Base-by-base conservation (phyloP, 2,329 filamentous ascomycete species). In the Hawksworthiomyces lignivorus region DNA sequence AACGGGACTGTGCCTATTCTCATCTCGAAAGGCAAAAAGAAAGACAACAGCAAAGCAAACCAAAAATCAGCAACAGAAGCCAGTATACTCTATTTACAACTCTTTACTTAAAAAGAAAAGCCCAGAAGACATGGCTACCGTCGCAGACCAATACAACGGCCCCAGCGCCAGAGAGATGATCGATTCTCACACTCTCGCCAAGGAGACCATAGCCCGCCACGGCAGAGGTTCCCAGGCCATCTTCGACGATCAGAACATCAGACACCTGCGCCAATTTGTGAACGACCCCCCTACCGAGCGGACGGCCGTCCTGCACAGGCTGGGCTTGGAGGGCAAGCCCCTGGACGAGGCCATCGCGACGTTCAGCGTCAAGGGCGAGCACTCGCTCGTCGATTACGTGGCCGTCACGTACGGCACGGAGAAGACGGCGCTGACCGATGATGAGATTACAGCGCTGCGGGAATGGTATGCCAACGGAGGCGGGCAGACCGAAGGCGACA, bases 201-300 rank as follows among this genome's bases (percentile, higher is more conserved):
- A 37, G 12, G 49, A 51, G 28, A 48, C 49, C 20, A 49, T 51
- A 15, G 42, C 40, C 15, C 48, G 49, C 40, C 42, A 48, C 43
- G 30, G n/a, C 35, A 36, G 39, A n/a, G 48, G 47, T 31, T n/a
- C 17, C 8, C 15, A 39, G 31, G 30, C 40, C 27, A 20, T 46
- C 4, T 28, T 46, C 6, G 44, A 47, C 28, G 30, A 44, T 27
- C 19, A 31, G 17, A 28, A 42, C 30, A 39, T 44, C 10, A 17
- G n/a, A 4, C 14, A 38, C 34, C 35, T 47, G 22, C 30, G 31
- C 3, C 20, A 12, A 6, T 42, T 42, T 15, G 27, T 42, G 4
- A 21, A 27, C 2, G 30, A 33, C 15, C 45, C 45, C 1, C 27
- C 14, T 4, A 4, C 12, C 4, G 36, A 29, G 15, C n/a, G 19